Evolutionary conservation across 192 early-diverging fungal species (phyloP).

Genomic region (Entomortierella lignicola): DNA sequence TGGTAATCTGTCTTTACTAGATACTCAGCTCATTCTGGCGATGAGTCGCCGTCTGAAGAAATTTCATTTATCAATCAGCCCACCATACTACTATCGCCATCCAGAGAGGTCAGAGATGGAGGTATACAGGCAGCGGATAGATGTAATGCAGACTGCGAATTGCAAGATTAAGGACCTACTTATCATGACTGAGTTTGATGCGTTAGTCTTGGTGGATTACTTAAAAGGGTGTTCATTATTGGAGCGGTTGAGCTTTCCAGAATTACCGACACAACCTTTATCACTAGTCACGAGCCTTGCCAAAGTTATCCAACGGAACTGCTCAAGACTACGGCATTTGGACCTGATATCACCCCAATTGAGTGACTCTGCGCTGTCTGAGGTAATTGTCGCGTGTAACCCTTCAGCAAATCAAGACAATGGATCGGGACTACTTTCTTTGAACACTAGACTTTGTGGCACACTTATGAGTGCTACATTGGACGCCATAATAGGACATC

Average conservation of each 20-base stretch:
- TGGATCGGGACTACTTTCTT: background rate
- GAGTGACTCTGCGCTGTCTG: background rate
- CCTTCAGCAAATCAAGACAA: background rate
- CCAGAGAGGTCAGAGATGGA: background rate
- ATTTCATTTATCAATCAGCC: constrained; percentile 4
- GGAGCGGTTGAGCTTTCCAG: background rate
- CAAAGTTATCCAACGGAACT: background rate
- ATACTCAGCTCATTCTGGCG: background rate
- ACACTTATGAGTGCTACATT: background rate
- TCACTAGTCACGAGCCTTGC: background rate
- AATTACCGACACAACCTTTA: background rate
- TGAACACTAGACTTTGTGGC: background rate
- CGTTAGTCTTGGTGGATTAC: background rate
- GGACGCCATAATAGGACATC: background rate
- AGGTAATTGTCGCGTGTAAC: background rate
- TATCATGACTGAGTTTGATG: constrained; percentile 4
- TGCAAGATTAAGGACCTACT: constrained; percentile 11
- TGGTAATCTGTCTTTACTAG: background rate
- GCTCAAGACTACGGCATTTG: background rate
- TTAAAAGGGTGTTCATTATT: background rate
- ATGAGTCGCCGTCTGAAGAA: background rate
- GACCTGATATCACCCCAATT: background rate
- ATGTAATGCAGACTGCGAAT: background rate
- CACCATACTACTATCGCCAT: background rate
- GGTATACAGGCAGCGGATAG: background rate